Evolutionary conservation across 2,329 filamentous ascomycete species (phyloP), one percentile per base, ranked within the genome.

Genomic region (Penicillium sp.): DNA sequence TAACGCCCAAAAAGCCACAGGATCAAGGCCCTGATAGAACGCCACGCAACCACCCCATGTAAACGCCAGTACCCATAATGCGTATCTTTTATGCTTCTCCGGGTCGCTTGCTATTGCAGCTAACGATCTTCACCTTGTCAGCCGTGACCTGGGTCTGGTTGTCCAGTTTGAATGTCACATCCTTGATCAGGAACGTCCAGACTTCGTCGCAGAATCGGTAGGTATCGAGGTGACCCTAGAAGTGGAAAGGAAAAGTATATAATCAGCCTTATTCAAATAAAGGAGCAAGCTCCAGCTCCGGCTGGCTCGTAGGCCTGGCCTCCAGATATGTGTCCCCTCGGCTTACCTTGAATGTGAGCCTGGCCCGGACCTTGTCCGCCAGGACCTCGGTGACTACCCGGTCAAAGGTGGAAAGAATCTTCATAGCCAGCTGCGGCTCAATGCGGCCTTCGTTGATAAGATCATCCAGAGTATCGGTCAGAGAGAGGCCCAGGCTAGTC

Each of bases 191-290:
- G 70, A 98, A 98, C 1, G 93, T 98, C 93, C 93, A 98, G 49
- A 98, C 93, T 74, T 98, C 93, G 72, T 98, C 93, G 75, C 93
- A 98, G 79, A 98, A 98, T 59, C 93, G 86, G 76, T 98, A 98
- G 13, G 93, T 97, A 68, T 97, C 90, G 54, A 98, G 84, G 66
- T 94, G 93, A 39, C 93, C 93, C 91, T 96, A 42, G 22, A 27
- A 60, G 38, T n/a, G 22, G 16, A 46, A 9, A 41, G 45, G 40
- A 42, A 36, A 29, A 42, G 34, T 34, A 29, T 29, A 42, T 2
- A 18, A 47, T 62, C 40, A 64, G 50, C 46, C 14, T 47, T 14
- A 2, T 40, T 44, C 13, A 28, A 36, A 14, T 18, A 18, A 20
- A 8, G 6, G 11, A 32, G 34, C 18, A 2, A 24, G 3, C 10